Conservation (phyloP, 805 yeast genomes). For the Candida nitratophila region DNA sequence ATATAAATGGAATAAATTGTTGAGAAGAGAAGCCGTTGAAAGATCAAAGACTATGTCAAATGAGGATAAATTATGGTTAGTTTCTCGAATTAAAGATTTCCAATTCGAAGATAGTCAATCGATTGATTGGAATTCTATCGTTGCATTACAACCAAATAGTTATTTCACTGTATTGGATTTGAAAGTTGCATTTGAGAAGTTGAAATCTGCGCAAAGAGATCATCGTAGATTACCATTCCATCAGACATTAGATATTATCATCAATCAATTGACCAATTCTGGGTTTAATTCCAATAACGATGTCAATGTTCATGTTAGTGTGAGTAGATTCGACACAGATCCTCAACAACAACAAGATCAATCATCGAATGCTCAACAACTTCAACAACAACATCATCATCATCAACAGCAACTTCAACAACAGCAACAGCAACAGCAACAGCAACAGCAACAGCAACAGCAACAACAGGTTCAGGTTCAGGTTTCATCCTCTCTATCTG, state of each 20-base stretch:
- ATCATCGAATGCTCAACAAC: too few species aligned
- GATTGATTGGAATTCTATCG: constrained; percentile 50
- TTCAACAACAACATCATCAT: background rate
- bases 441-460: background rate
- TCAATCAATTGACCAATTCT: constrained; percentile 6
- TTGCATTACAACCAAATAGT: constrained; percentile 35
- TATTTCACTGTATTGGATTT: constrained; percentile 59
- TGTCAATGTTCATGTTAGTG: too few species aligned
- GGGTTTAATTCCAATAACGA: too few species aligned
- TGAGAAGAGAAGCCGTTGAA: constrained; percentile 47
- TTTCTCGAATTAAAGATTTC: constrained; percentile 39
- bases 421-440: background rate
- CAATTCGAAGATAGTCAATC: constrained; percentile 31
- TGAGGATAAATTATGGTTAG: constrained; percentile 44
- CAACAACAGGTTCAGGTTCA: too few species aligned
- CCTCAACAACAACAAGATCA: too few species aligned
- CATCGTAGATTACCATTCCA: constrained; percentile 31
- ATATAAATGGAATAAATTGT: constrained; percentile 86
- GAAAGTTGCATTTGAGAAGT: constrained; percentile 51
- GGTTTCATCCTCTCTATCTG: too few species aligned
- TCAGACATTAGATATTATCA: constrained; percentile 22
- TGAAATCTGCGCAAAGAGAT: constrained; percentile 47
- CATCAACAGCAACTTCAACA: background rate
- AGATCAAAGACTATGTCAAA: constrained; percentile 36
- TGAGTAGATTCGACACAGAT: too few species aligned